These are phyloP conservation scores for Mycena capillaripes DNA, from an alignment of 768 basidiomycete genomes.

Conservation along the genomic window DNA sequence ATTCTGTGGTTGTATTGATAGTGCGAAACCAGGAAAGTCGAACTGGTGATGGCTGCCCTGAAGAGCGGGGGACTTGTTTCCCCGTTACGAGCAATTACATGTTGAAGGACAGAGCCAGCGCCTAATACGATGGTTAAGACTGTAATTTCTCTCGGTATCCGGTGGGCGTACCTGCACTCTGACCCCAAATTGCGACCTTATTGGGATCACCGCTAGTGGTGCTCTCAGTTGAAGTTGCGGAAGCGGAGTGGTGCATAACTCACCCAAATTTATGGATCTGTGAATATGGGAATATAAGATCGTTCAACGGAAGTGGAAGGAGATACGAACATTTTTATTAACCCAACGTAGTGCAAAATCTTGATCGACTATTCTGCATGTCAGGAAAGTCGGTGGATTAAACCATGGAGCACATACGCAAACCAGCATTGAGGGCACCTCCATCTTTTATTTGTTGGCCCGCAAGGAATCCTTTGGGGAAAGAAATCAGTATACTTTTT, in stretches of 20 bases:
- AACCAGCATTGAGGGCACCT: conserved; percentile 62
- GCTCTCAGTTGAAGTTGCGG: background rate
- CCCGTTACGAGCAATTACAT: conserved; percentile 48
- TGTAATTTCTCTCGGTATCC: conserved; percentile 36
- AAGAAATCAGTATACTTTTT: background rate
- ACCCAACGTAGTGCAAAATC: conserved; percentile 60
- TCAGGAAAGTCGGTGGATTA: background rate
- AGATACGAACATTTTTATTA: conserved; percentile 50
- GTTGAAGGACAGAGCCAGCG: conserved; percentile 52
- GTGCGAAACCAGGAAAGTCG: conserved; percentile 45
- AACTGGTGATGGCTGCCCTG: conserved; percentile 45
- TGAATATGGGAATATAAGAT: too few species aligned
- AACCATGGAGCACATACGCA: conserved; percentile 50
- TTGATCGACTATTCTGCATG: conserved; percentile 53
- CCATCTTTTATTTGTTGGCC: conserved; percentile 56
- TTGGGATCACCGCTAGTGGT: conserved; percentile 48
- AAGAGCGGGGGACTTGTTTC: conserved; percentile 47
- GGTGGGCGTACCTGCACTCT: conserved; percentile 54
- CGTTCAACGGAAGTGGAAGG: background rate
- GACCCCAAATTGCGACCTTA: conserved; percentile 59
- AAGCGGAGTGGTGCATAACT: background rate
- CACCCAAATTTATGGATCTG: conserved; percentile 56
- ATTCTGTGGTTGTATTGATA: conserved; percentile 46
- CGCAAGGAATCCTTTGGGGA: conserved; percentile 55
- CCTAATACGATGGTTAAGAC: conserved; percentile 32